phyloP scores from a whole-genome alignment of 2,329 filamentous ascomycete genomes.

The Penicillium freii region DNA sequence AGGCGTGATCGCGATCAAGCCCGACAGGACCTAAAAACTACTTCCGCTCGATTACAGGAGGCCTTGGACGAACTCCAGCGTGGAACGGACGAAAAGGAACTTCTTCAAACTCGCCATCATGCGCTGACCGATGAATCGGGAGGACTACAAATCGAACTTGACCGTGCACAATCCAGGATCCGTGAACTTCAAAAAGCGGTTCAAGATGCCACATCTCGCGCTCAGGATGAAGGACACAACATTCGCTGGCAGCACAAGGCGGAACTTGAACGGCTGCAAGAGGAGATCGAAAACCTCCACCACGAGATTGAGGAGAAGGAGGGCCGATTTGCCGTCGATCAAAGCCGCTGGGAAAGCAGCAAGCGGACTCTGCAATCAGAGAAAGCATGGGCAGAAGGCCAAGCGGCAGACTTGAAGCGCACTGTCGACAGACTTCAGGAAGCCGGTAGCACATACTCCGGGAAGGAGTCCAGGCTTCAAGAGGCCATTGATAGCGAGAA shows the following conservation, averaged over 20 bases:
- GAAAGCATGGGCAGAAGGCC: conserved; percentile 65
- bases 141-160: conserved; percentile 64
- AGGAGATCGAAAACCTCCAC: conserved; percentile 61
- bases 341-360: conserved; percentile 70
- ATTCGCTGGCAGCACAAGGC: conserved; percentile 55
- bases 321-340: conserved; percentile 67
- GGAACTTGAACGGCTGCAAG: conserved; percentile 55
- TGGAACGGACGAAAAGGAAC: conserved; percentile 62
- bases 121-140: conserved; percentile 64
- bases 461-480: conserved; percentile 66
- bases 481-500: conserved; percentile 68
- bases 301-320: conserved; percentile 68
- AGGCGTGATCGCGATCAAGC: conserved; percentile 48
- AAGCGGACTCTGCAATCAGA: conserved; percentile 65
- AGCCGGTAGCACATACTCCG: conserved; percentile 64
- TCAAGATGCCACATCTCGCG: conserved; percentile 56
- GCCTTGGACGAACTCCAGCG: conserved; percentile 60
- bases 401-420: conserved; percentile 64
- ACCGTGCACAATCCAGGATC: conserved; percentile 45
- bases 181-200: conserved; percentile 51
- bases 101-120: conserved; percentile 68
- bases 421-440: conserved; percentile 70
- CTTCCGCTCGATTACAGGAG: conserved; percentile 52
- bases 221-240: conserved; percentile 60
- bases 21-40: conserved; percentile 43